These are phyloP conservation scores for Rhodamnia argentea DNA, from an alignment of 345 rosid genomes.

Conservation along the genomic window DNA sequence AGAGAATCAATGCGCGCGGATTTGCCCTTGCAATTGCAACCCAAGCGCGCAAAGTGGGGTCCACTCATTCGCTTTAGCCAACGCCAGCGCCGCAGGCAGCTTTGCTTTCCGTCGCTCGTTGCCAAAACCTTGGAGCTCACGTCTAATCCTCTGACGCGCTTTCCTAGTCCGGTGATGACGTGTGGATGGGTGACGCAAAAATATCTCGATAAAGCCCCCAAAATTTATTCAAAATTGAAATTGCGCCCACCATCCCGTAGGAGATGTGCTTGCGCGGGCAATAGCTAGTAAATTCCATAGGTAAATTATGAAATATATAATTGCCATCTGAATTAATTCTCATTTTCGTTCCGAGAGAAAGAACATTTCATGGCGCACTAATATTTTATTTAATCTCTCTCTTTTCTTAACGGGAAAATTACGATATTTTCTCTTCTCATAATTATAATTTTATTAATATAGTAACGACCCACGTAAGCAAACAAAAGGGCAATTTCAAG, in stretches of 20 bases:
- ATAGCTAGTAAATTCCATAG: too few relatives aligned
- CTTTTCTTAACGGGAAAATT: not conserved
- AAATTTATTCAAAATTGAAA: not conserved
- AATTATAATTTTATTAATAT: too few relatives aligned
- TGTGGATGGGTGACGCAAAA: not conserved
- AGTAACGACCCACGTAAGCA: not conserved
- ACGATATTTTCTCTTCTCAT: not conserved
- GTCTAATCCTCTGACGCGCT: not conserved
- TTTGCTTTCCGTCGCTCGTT: too few relatives aligned
- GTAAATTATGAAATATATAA: too few relatives aligned
- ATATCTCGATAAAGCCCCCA: rapidly evolving
- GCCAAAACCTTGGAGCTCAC: not conserved
- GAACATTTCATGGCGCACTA: not conserved
- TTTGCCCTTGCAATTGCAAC: too few relatives aligned
- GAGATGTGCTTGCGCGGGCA: too few relatives aligned
- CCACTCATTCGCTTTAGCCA: too few relatives aligned
- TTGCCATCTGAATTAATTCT: too few relatives aligned
- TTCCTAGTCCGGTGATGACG: rapidly evolving
- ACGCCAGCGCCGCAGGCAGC: too few relatives aligned
- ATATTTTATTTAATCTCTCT: not conserved
- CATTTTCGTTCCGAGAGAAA: too few relatives aligned
- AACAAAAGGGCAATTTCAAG: not conserved
- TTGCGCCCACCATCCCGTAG: not conserved
- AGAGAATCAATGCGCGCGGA: not conserved
- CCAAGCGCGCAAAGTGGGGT: too few relatives aligned